Base-by-base conservation (phyloP, 2,329 filamentous ascomycete genomes). In the Sarocladiaceae sp. region DNA sequence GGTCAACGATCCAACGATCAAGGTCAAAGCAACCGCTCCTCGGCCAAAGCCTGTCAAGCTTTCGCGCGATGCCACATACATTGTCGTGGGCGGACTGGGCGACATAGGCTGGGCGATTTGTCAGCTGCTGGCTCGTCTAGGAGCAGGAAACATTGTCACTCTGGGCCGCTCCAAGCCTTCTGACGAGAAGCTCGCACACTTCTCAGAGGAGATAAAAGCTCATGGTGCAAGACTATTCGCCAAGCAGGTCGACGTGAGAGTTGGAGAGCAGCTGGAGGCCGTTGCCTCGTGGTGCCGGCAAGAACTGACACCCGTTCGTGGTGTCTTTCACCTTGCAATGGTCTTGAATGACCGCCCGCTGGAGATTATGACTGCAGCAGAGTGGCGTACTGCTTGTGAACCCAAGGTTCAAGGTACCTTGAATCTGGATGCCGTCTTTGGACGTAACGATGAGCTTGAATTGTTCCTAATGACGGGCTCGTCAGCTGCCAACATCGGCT, bases 341-440 rank as follows among this genome's bases (percentile, higher is more conserved):
- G 57, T 60, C 7, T 55, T 60, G 8, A 52, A 53, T 13, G 44
- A 74, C 49, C 53, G 29, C 35, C 53, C 62, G 1, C 61, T 72
- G 39, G 50, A 47, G 4, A 60, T 62, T 35, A 63, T 61, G 62
- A 55, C 53, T 44, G 54, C 58, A 10, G 54, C 63, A 15, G 52
- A 57, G 6, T 57, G 65, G 42, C 53, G 54, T 15, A 53, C 50
- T 25, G 58, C 60, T 0, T 37, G 67, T 0, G 40, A 50, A 12
- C 64, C 68, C 25, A 71, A 71, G 53, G 59, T 70, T 0, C 48
- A 59, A 3, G 67, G 66, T 2, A 60, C 58, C 2, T 55, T 50
- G 11, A 61, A 67, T 33, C 54, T 70, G 1, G 60, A 70, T 49
- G 13, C n/a, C n/a, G n/a, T n/a, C n/a, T n/a, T n/a, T 50, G 28